These are phyloP conservation scores for Rhodotorula diobovata DNA, from an alignment of 768 basidiomycete genomes.

Conservation along the genomic window DNA sequence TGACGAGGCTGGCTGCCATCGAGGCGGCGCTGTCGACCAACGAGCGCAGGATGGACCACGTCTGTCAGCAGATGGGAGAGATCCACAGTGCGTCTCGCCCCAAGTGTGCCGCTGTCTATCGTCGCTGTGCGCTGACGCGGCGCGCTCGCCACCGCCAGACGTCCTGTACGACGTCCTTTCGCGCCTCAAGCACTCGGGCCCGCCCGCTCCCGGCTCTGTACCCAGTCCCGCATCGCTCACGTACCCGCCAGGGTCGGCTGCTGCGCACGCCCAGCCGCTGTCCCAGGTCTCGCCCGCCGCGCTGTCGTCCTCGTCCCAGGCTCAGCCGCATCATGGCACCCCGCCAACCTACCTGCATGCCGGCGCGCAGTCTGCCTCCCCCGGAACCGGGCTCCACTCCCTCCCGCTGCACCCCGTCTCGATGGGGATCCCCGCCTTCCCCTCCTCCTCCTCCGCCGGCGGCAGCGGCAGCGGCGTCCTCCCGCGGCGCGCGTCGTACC, in stretches of 20 bases:
- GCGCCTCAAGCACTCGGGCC: background rate
- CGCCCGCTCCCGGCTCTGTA: background rate
- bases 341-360: background rate
- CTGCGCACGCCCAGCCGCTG: background rate
- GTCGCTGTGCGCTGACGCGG: too few species aligned
- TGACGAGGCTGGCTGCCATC: background rate
- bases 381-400: background rate
- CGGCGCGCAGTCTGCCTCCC: background rate
- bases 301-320: background rate
- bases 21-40: conserved; percentile 12
- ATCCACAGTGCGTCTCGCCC: background rate
- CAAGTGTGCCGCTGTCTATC: too few species aligned
- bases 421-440: background rate
- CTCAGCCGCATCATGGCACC: background rate
- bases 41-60: conserved; percentile 14
- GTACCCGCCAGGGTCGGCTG: background rate
- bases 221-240: background rate
- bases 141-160: background rate
- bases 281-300: background rate
- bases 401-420: background rate
- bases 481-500: background rate
- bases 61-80: conserved; percentile 9
- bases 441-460: background rate
- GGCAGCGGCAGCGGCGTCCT: too few species aligned
- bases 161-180: background rate